These are phyloP conservation scores for Coemansia sp. DNA, from an alignment of 192 early-diverging fungal species.

Conservation along the genomic window DNA sequence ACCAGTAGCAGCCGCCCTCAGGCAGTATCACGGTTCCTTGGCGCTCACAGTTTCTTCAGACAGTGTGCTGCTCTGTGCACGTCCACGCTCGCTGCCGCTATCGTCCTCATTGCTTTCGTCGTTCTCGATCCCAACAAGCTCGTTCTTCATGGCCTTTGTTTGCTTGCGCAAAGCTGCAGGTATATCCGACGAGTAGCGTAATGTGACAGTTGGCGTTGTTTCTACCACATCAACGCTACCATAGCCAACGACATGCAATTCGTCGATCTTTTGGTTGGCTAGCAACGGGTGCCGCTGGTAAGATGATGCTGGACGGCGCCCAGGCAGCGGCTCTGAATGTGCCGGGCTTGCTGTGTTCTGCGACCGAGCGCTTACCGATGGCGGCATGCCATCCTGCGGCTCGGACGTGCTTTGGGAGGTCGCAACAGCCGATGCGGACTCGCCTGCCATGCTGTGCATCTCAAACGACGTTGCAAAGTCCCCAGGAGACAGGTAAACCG, in stretches of 20 bases:
- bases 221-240: conserved; percentile 51
- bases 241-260: conserved; percentile 46
- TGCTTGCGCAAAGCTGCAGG: conserved; percentile 45
- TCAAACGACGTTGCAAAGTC: conserved; percentile 50
- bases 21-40: background rate
- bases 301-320: background rate
- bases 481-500: conserved; percentile 46
- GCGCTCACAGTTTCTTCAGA: background rate
- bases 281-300: conserved; percentile 25
- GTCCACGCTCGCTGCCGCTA: conserved; percentile 25
- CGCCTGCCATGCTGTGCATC: conserved; percentile 29
- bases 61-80: background rate
- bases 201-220: conserved; percentile 45
- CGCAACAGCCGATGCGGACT: background rate
- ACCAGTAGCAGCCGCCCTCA: no score
- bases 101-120: conserved; percentile 32
- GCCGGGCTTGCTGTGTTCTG: conserved; percentile 5
- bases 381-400: background rate
- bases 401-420: background rate
- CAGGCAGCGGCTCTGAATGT: conserved; percentile 3
- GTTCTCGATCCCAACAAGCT: conserved; percentile 51
- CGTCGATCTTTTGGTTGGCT: conserved; percentile 47
- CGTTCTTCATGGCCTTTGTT: conserved; percentile 51
- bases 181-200: conserved; percentile 52
- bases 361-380: background rate